Conservation (phyloP, 2,329 filamentous ascomycete species). For the Microdochium nivale region DNA sequence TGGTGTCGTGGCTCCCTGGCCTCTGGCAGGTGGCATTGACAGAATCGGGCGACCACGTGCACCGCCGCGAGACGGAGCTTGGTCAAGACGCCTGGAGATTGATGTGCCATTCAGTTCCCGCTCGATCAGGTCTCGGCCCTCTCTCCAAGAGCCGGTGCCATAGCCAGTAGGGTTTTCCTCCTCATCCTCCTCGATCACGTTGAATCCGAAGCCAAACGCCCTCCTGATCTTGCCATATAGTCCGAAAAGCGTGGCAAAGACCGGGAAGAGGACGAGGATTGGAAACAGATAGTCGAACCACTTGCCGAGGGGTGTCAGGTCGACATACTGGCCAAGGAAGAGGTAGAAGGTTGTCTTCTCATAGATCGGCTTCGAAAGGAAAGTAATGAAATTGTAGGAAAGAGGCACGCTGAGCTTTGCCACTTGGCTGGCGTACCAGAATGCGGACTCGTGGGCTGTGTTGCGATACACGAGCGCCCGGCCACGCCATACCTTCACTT, state of each 20-base stretch:
- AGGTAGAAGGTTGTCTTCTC: conserved; percentile 74
- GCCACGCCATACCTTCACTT: conserved; percentile 96
- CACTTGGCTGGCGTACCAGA: conserved; percentile 92
- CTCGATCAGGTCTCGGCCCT: conserved; percentile 84
- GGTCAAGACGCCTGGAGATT: conserved; percentile 38
- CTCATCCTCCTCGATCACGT: conserved; percentile 66
- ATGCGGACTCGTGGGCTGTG: conserved; percentile 86
- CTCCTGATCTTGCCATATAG: conserved; percentile 76
- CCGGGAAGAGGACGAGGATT: conserved; percentile 76
- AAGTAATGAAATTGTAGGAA: conserved; percentile 93
- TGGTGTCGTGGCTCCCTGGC: conserved; percentile 29
- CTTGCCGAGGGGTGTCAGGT: conserved; percentile 71
- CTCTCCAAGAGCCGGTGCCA: conserved; percentile 79
- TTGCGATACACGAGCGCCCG: conserved; percentile 83
- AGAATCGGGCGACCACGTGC: conserved; percentile 35
- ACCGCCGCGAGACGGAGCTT: conserved; percentile 25
- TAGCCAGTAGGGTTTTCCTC: conserved; percentile 51
- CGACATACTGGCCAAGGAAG: conserved; percentile 77
- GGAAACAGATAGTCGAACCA: conserved; percentile 89
- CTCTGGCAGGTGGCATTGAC: conserved; percentile 33
- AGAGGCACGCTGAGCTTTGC: conserved; percentile 88
- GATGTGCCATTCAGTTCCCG: conserved; percentile 66
- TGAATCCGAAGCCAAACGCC: conserved; percentile 65
- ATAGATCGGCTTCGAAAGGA: conserved; percentile 67
- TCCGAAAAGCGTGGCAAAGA: conserved; percentile 79